Base-by-base conservation (phyloP, 106 monocot species). In the Iris macrosiphon region DNA sequence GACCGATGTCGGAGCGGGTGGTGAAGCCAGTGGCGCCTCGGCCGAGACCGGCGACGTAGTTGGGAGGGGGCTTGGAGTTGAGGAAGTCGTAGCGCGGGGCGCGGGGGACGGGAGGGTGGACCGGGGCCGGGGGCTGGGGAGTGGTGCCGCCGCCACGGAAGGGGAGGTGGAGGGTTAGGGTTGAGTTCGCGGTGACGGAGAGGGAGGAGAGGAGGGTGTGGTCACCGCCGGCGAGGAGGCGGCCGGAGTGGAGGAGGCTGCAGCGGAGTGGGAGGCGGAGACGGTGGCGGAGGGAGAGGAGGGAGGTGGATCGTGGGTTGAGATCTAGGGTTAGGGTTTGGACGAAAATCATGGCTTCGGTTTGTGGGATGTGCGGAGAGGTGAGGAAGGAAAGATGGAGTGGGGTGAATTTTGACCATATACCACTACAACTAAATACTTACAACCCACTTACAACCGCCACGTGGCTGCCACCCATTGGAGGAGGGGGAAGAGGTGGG, bases 11-110 rank as follows among this genome's bases (percentile, higher is more conserved):
- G n/a, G 95, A 95, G 15, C 95, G 75, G 27, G 95, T 95, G 46
- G 95, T 89, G 77, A 95, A 95, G 0, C 95, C 95, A 0, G 95
- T 89, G 42, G 95, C 89, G 1, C 95, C 95, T 64, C 95, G 95
- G 22, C 94, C 95, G 55, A 95, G 89, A 6, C 95, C 95, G 1
- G 95, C 95, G 49, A 95, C 95, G 28, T 95, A 95, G 63, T 95
- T 95, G 10, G 89, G 62, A 20, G 95, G 95, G 17, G 95, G 95
- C 69, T 85, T 89, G 19, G 95, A 85, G 68, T 76, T 78, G 67
- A 95, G 89, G 64, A 95, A 89, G 4, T 95, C 95, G 40, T 74
- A 65, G 42, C 85, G 81, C 25, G 69, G 64, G 28, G 84, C 72
- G 29, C 85, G 72, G n/a, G n/a, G n/a, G n/a, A n/a, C n/a, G n/a